Percentiles rank a stretch among this genome's conserved stretches.
Evolutionary conservation across 2,329 filamentous ascomycete genomes (phyloP).

Genomic region (Arachnopeziza araneosa): DNA sequence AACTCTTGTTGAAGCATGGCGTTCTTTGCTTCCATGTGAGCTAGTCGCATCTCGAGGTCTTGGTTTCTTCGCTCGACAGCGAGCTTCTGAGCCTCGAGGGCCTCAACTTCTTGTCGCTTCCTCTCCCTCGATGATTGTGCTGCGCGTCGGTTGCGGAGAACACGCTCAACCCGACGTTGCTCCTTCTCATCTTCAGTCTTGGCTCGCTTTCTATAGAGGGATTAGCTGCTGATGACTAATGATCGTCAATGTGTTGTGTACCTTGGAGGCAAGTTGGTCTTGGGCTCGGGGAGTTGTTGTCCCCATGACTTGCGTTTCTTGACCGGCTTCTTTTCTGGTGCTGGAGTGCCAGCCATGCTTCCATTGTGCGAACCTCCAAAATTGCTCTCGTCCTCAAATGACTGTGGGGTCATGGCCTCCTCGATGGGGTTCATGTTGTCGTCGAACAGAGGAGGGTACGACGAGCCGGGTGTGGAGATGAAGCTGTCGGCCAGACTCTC

Average conservation of each 20-base stretch:
- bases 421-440: constrained; percentile 24
- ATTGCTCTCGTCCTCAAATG: constrained; percentile 29
- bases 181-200: constrained; percentile 99
- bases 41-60: constrained; percentile 59
- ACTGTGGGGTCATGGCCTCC: constrained; percentile 30
- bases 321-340: constrained; percentile 60
- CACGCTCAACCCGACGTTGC: constrained; percentile 92
- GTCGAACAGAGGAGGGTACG: constrained; percentile 29
- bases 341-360: constrained; percentile 24
- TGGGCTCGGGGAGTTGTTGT: constrained; percentile 91
- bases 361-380: constrained; percentile 24
- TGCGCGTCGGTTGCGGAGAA: constrained; percentile 90
- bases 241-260: constrained; percentile 35
- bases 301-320: constrained; percentile 99
- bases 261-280: constrained; percentile 92
- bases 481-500: constrained; percentile 31
- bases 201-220: constrained; percentile 71
- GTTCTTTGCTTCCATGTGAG: constrained; percentile 27
- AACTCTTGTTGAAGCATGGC: constrained; percentile 23
- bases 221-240: constrained; percentile 16
- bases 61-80: constrained; percentile 66
- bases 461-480: constrained; percentile 28
- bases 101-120: constrained; percentile 67
- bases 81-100: constrained; percentile 61
- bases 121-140: constrained; percentile 89